These are phyloP conservation scores for Barbarea vulgaris DNA, from an alignment of 345 rosid species.

Conservation along the genomic window DNA sequence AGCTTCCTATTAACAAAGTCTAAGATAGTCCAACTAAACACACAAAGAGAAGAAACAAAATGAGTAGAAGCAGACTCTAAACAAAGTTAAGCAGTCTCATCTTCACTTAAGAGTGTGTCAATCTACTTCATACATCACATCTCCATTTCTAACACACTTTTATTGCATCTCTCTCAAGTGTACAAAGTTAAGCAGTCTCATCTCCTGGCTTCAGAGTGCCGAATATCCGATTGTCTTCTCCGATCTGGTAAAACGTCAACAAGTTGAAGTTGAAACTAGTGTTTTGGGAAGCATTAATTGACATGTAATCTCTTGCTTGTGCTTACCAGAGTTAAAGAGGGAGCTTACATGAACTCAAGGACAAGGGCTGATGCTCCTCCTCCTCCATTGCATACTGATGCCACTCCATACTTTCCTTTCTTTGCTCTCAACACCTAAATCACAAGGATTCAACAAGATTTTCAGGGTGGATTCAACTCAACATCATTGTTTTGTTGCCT, in stretches of 20 bases:
- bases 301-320: neutral
- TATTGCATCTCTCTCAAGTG: no score
- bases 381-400: slow-evolving; percentile 93
- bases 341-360: slow-evolving; percentile 76
- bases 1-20: no score
- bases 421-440: slow-evolving; percentile 78
- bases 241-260: slow-evolving; percentile 18
- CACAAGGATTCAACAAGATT: slow-evolving; percentile 21
- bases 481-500: slow-evolving; percentile 20
- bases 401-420: slow-evolving; percentile 79
- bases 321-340: slow-evolving; percentile 40
- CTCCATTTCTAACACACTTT: no score
- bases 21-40: no score
- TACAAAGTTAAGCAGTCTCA: no score
- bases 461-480: slow-evolving; percentile 9
- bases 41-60: no score
- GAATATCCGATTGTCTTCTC: slow-evolving; percentile 33
- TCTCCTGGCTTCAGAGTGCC: slow-evolving; percentile 29
- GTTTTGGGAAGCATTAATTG: neutral
- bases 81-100: no score
- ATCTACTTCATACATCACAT: no score
- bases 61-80: no score
- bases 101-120: no score
- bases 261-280: slow-evolving; percentile 1
- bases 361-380: slow-evolving; percentile 96